Evolutionary conservation across 805 yeast species (phyloP), one percentile per base, ranked within the genome.

Genomic region (Cyberlindnera xylosilytica): DNA sequence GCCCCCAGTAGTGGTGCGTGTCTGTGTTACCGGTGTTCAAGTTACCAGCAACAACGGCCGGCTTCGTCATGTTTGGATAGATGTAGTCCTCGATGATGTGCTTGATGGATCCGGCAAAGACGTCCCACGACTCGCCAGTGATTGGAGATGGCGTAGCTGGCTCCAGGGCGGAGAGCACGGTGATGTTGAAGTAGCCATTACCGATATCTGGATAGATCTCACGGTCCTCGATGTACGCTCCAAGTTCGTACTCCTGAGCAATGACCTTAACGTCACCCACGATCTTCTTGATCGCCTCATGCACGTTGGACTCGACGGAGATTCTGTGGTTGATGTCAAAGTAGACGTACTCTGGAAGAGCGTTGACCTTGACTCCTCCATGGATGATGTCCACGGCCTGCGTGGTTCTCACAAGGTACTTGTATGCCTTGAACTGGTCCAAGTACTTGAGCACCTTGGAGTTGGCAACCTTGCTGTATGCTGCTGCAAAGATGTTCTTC

Each of bases 21-120:
- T 84, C 90, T 3, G 90, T 83, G 61, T 82, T 83, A 17, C 83
- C 89, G 3, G 84, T 69, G 72, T 78, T 74, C 31, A 83, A 58
- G 20, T 74, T 65, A 3, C 89, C 87, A 3, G 83, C 69, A 13
- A 78, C 71, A 31, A 74, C 53, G 13, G 70, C 57, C n/a, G 60
- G 44, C 17, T 63, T 58, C 3, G 58, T 62, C 37, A 67, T 43
- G n/a, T 62, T 65, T 16, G 60, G 47, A 53, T 67, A 54, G 62
- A 74, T 47, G 47, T 53, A 57, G 37, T 81, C 81, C 58, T 82
- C 87, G 54, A 76, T 77, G 36, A 84, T 72, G 45, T 77, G 74
- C 48, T 81, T 73, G 28, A 81, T 66, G 15, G 82, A 71, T 11
- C 91, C 91, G 0, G 83, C 73, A 42, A 84, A 70, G 23, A 65